Evolutionary conservation across 148 eudicot genomes (phyloP), one percentile per base, ranked within the genome.

Genomic region (Pharnaceum exiguum): DNA sequence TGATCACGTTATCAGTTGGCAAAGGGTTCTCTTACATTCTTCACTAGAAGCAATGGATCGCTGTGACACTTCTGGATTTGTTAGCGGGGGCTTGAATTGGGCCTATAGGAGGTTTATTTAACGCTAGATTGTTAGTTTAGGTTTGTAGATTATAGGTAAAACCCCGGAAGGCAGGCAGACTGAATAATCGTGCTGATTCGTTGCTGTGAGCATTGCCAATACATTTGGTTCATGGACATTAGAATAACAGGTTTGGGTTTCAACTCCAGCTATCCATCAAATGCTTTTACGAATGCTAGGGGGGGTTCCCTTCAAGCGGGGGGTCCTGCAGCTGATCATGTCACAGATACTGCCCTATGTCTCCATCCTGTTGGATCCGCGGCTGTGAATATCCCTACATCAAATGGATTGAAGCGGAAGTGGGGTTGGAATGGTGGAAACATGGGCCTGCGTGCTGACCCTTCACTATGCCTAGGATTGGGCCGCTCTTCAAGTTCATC

Each of bases 11-110:
- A 50, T 51, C 71, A 58, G 57, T 55, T 49, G 57, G 57, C 56
- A 23, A 52, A 43, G 16, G n/a, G 45, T 35, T 74, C 31, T 55
- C 23, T 33, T 35, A 16, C 63, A 38, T 50, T 33, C 43, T 56
- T 53, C 47, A 27, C 32, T 43, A 17, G 36, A 67, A 49, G 50
- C 74, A 79, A 94, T 94, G 99, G 99, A 94, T 67, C 89, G 96
- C 10, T 68, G 70, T 69, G 99, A 94, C 71, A 94, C 99, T 35
- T 94, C 99, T 15, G 99, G 99, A 66, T 94, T 94, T 66, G 95
- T 89, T 27, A 94, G 99, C 45, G 99, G 99, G 47, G 95, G 99
- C 65, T 75, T 74, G 68, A 71, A 73, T n/a, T n/a, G n/a, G 72
- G 66, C 18, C 75, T 59, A 53, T 52, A 59, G 33, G 22, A 45